These are phyloP conservation scores for Ambrosia trifida DNA, from an alignment of 129 eudicot species.

Conservation along the genomic window DNA sequence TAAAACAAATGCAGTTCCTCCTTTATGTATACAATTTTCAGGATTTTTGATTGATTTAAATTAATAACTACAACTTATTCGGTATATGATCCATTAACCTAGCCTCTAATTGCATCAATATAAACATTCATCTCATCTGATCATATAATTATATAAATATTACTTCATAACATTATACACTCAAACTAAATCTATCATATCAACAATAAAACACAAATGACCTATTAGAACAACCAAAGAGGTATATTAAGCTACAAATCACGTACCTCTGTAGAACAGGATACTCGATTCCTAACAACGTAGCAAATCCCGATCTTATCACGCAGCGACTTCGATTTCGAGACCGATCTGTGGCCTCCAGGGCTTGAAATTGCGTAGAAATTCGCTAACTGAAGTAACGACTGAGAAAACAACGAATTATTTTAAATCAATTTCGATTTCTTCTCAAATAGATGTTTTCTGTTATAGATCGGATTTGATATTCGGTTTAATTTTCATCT, in stretches of 20 bases:
- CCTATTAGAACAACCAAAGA: not conserved
- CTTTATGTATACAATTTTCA: not conserved
- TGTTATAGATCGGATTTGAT: conserved; percentile 17
- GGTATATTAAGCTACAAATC: not conserved
- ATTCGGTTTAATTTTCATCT: not conserved
- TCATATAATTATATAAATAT: not conserved
- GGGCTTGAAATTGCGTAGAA: conserved; percentile 68
- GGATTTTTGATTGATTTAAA: conserved; percentile 2
- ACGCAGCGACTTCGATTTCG: conserved; percentile 49
- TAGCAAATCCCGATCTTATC: conserved; percentile 82
- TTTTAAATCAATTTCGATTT: not conserved
- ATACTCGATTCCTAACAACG: conserved; percentile 46
- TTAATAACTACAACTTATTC: conserved; percentile 12
- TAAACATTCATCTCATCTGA: not conserved
- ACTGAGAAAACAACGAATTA: conserved; percentile 40
- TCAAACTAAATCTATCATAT: not conserved
- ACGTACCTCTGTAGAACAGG: conserved; percentile 61
- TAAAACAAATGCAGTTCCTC: not conserved
- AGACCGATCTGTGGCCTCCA: conserved; percentile 23
- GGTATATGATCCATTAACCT: conserved; percentile 7
- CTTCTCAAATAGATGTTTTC: not conserved
- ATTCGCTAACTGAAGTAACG: conserved; percentile 80
- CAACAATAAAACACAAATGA: not conserved
- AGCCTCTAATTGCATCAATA: conserved; percentile 4
- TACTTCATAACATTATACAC: not conserved